Evolutionary conservation across 208 protist genomes (phyloP).

Genomic region (Trypanosoma platydactyli): DNA sequence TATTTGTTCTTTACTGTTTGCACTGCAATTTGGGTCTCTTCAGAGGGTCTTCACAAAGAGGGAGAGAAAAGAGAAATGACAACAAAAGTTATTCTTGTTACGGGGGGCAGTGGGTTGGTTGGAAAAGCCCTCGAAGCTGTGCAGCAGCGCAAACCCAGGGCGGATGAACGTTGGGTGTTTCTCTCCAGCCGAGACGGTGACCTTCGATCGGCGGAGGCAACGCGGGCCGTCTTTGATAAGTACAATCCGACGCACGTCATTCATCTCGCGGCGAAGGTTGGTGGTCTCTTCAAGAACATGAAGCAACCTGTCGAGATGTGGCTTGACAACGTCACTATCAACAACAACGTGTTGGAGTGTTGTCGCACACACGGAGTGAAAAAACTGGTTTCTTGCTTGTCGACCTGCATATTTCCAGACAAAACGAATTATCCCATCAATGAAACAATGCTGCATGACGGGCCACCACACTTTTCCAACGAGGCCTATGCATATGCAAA

Average conservation of each 20-base stretch:
- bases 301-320: constrained; percentile 87
- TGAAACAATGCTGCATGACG: constrained; percentile 91
- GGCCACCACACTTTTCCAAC: constrained; percentile 90
- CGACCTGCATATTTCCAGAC: constrained; percentile 95
- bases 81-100: constrained; percentile 63
- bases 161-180: constrained; percentile 81
- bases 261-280: constrained; percentile 93
- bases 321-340: constrained; percentile 89
- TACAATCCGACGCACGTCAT: constrained; percentile 93
- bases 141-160: constrained; percentile 12
- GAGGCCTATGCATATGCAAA: constrained; percentile 95
- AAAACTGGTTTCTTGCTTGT: constrained; percentile 91
- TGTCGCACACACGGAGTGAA: constrained; percentile 58
- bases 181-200: constrained; percentile 84
- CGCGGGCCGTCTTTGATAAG: constrained; percentile 69
- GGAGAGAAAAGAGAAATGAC: constrained; percentile 2
- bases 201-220: constrained; percentile 49
- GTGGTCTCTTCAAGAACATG: constrained; percentile 93
- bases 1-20: constrained; percentile 21
- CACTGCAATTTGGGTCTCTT: not conserved
- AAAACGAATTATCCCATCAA: constrained; percentile 93
- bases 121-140: constrained; percentile 77
- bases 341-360: constrained; percentile 91
- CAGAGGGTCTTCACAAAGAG: not conserved
- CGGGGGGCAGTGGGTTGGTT: constrained; percentile 91